phyloP scores from a whole-genome alignment of 257 asterid species.

The Solanum bulbocastanum region DNA sequence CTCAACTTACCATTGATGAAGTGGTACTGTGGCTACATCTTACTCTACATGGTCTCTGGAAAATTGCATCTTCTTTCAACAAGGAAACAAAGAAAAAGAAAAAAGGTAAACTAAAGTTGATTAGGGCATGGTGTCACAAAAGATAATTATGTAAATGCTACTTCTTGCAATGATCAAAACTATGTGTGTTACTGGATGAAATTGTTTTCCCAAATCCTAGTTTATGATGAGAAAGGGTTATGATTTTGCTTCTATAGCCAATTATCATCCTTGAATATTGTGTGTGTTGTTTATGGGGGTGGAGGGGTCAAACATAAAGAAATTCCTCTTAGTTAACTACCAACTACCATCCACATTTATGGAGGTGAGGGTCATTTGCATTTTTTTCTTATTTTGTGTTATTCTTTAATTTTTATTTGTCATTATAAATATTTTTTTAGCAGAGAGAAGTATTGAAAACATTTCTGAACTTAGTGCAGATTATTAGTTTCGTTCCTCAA shows the following conservation, averaged over 20 bases:
- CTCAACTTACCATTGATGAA: not conserved
- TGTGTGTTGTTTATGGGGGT: too few relatives aligned
- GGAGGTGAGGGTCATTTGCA: not conserved
- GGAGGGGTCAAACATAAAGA: not conserved
- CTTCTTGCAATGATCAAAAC: not conserved
- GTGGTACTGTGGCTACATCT: not conserved
- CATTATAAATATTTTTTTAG: too few relatives aligned
- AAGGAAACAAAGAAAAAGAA: not conserved
- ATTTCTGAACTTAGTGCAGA: too few relatives aligned
- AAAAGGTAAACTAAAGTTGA: not conserved
- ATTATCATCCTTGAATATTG: not conserved
- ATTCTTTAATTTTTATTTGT: too few relatives aligned
- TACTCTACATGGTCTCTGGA: not conserved
- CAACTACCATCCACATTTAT: not conserved
- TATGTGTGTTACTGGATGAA: not conserved
- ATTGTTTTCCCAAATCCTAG: not conserved
- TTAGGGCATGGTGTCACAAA: not conserved
- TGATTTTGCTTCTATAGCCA: constrained; percentile 2
- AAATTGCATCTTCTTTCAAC: not conserved
- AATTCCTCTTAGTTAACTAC: not conserved
- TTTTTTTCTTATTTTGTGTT: not conserved
- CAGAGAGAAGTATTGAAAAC: too few relatives aligned
- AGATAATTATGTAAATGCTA: not conserved
- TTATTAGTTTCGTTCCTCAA: too few relatives aligned
- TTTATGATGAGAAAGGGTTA: constrained; percentile 12